A percentile compares a stretch with the other conserved stretches of the same genome.
Evolutionary conservation across 805 yeast species (phyloP).

Genomic region (Kuraishia borneana): DNA sequence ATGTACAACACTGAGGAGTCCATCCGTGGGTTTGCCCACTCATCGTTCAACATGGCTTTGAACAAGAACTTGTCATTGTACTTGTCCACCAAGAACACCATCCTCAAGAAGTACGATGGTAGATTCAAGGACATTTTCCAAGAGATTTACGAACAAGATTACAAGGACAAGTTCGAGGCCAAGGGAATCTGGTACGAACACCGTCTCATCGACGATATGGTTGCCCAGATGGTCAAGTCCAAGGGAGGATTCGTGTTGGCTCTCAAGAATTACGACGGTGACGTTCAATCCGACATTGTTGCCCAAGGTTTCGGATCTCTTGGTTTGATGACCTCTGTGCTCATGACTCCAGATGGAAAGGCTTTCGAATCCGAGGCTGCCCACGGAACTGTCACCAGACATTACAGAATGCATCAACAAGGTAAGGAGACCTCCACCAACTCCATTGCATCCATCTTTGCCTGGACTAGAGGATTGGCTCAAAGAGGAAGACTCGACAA

Average conservation of each 20-base stretch:
- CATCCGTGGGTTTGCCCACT: slow-evolving; percentile 82
- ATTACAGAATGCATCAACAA: slow-evolving; percentile 89
- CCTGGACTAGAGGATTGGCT: slow-evolving; percentile 90
- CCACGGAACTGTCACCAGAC: slow-evolving; percentile 98
- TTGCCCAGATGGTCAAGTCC: slow-evolving; percentile 95
- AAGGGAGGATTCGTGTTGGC: slow-evolving; percentile 93
- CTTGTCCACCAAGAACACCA: slow-evolving; percentile 90
- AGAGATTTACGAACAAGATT: slow-evolving; percentile 58
- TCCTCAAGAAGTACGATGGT: slow-evolving; percentile 89
- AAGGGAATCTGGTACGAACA: slow-evolving; percentile 94
- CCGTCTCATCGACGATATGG: slow-evolving; percentile 96
- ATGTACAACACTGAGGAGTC: slow-evolving; percentile 97
- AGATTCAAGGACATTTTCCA: slow-evolving; percentile 91
- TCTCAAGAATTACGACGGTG: slow-evolving; percentile 96
- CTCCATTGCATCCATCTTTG: slow-evolving; percentile 94
- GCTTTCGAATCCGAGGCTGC: slow-evolving; percentile 96
- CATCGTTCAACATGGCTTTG: slow-evolving; percentile 83
- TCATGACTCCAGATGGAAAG: slow-evolving; percentile 93
- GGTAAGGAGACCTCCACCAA: slow-evolving; percentile 97
- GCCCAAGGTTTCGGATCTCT: slow-evolving; percentile 98
- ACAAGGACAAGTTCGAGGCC: slow-evolving; percentile 61
- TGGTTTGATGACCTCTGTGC: slow-evolving; percentile 95
- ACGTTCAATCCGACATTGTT: slow-evolving; percentile 91
- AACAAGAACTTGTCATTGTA: slow-evolving; percentile 69
- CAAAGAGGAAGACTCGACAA: slow-evolving; percentile 87